phyloP scores from a whole-genome alignment of 2,329 filamentous ascomycete genomes.

The Xylariaceae sp. region DNA sequence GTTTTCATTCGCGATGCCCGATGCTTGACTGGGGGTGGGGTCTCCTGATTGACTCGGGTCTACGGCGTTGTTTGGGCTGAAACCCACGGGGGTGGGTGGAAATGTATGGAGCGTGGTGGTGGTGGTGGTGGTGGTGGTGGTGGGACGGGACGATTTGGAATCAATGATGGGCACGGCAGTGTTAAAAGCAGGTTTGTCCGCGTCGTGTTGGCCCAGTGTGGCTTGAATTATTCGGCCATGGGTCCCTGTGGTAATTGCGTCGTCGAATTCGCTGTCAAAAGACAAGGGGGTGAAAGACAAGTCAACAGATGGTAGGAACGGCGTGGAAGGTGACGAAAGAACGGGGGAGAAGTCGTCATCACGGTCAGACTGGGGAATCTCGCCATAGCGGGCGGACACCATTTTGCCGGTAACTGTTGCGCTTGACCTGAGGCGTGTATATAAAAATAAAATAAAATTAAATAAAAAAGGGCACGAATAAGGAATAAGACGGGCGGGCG shows the following conservation, averaged over 20 bases:
- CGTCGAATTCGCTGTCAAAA: slow-evolving; percentile 28
- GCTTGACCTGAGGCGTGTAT: neutral
- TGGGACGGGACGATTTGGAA: slow-evolving; percentile 30
- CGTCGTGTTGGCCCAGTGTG: slow-evolving; percentile 5
- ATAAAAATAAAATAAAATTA: neutral
- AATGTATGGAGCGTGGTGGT: slow-evolving; percentile 26
- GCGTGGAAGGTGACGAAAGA: slow-evolving; percentile 30
- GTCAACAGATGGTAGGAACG: slow-evolving; percentile 26
- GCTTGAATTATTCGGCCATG: slow-evolving; percentile 4
- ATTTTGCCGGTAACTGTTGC: slow-evolving; percentile 21
- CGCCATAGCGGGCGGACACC: slow-evolving; percentile 22
- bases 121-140: slow-evolving; percentile 28
- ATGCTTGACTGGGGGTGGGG: neutral
- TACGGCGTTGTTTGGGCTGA: slow-evolving; percentile 11
- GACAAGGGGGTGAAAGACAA: slow-evolving; percentile 31
- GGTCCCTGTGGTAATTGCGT: neutral
- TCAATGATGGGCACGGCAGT: slow-evolving; percentile 24
- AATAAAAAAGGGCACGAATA: neutral
- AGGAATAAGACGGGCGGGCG: neutral
- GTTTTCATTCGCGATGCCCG: slow-evolving; percentile 14
- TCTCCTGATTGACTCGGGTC: slow-evolving; percentile 12
- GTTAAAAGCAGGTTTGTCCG: slow-evolving; percentile 14
- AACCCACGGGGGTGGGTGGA: slow-evolving; percentile 20
- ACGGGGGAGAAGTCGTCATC: slow-evolving; percentile 26
- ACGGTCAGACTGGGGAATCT: slow-evolving; percentile 25